A percentile compares a stretch with the other conserved stretches of the same genome.
phyloP scores from a whole-genome alignment of 2,329 filamentous ascomycete species.

The Colletotrichum zoysiae region DNA sequence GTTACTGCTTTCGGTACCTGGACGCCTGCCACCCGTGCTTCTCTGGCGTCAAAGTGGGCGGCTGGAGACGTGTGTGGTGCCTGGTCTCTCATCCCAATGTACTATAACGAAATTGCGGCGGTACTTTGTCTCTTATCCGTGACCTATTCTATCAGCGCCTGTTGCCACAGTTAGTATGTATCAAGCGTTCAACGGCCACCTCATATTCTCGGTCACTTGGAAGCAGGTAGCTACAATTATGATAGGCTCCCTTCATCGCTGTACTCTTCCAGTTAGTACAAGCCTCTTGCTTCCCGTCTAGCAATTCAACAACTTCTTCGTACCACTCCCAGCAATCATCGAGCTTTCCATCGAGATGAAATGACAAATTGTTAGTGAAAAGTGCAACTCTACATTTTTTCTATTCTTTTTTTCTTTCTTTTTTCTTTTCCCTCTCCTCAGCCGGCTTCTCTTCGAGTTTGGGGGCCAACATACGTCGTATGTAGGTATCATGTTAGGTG shows the following conservation, averaged over 20 bases:
- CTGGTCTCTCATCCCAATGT: neutral
- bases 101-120: neutral
- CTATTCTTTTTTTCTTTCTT: neutral
- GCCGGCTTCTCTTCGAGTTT: too few species aligned
- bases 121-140: neutral
- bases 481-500: neutral
- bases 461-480: neutral
- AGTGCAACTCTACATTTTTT: neutral
- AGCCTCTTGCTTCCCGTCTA: neutral
- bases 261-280: neutral
- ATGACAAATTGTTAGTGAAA: neutral
- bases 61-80: constrained; percentile 19
- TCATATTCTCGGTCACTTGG: neutral
- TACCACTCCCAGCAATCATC: neutral
- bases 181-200: too few species aligned
- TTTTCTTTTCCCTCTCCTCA: too few species aligned
- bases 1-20: neutral
- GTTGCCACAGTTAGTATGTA: neutral
- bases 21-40: constrained; percentile 18
- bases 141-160: too few species aligned
- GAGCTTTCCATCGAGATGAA: neutral
- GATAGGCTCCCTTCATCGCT: constrained; percentile 14
- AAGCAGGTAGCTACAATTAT: neutral
- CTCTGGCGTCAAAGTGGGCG: constrained; percentile 7
- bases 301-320: neutral